These are phyloP conservation scores for Gentiana dahurica DNA, from an alignment of 257 asterid species.

Conservation along the genomic window DNA sequence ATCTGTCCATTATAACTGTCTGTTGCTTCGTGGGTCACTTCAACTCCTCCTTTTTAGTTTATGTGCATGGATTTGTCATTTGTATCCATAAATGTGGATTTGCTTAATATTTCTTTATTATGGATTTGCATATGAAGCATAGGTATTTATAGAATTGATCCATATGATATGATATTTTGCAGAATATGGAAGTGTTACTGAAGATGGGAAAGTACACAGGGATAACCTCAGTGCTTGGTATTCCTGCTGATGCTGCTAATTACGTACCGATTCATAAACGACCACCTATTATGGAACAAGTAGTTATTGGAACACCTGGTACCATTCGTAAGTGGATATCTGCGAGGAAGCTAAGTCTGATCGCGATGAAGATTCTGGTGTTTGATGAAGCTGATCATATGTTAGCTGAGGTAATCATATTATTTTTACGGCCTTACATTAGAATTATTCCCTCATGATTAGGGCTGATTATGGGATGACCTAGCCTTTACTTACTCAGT, in stretches of 20 bases:
- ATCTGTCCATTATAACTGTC: too few relatives aligned
- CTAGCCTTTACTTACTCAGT: too few relatives aligned
- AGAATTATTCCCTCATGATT: too few relatives aligned
- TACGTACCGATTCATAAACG: slow-evolving; percentile 44
- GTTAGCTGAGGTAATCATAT: slow-evolving; percentile 60
- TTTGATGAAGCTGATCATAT: slow-evolving; percentile 98
- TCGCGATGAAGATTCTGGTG: slow-evolving; percentile 75
- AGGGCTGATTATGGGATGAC: too few relatives aligned
- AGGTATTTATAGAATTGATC: too few relatives aligned
- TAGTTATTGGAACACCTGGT: slow-evolving; percentile 95
- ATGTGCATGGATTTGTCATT: too few relatives aligned
- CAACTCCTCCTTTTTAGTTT: too few relatives aligned
- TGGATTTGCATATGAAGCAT: too few relatives aligned
- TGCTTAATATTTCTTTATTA: not conserved
- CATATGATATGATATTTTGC: slow-evolving; percentile 4
- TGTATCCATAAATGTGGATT: too few relatives aligned
- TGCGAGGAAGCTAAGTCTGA: slow-evolving; percentile 62
- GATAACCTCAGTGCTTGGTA: slow-evolving; percentile 63
- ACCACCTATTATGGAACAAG: slow-evolving; percentile 64
- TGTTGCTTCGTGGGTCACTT: too few relatives aligned
- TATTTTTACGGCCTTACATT: not conserved
- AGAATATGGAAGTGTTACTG: slow-evolving; percentile 90
- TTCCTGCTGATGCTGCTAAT: slow-evolving; percentile 47
- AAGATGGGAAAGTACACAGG: slow-evolving; percentile 89
- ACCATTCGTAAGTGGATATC: slow-evolving; percentile 60